Percentiles rank a stretch among this genome's conserved stretches.
These are phyloP conservation scores for Geopyxis carbonaria DNA, from an alignment of 495 filamentous ascomycete species.

Conservation along the genomic window DNA sequence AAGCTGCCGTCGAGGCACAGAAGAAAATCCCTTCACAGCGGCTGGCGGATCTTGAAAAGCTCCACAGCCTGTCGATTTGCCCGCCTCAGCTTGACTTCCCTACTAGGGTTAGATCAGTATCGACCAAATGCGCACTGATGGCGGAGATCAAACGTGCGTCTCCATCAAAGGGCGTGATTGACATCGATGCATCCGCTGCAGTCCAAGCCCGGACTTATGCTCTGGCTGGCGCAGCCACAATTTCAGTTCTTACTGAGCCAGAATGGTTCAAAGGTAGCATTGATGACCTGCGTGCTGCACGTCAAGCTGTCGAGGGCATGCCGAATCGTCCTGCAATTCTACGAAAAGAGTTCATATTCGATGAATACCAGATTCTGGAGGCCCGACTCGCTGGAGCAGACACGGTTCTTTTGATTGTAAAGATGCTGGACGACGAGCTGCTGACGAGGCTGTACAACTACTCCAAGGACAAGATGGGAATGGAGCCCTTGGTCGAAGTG, in stretches of 20 bases:
- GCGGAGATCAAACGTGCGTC: slow-evolving; percentile 96
- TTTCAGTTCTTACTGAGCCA: slow-evolving; percentile 92
- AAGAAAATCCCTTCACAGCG: slow-evolving; percentile 73
- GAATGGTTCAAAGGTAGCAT: slow-evolving; percentile 98
- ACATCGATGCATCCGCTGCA: slow-evolving; percentile 69
- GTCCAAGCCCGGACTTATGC: slow-evolving; percentile 85
- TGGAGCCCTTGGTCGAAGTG: slow-evolving; percentile 96
- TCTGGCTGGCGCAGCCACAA: slow-evolving; percentile 82
- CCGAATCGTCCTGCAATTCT: slow-evolving; percentile 80
- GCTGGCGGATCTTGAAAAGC: slow-evolving; percentile 68
- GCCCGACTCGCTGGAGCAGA: slow-evolving; percentile 86
- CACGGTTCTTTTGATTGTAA: slow-evolving; percentile 90
- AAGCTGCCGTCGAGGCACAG: slow-evolving; percentile 58
- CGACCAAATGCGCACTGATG: slow-evolving; percentile 43
- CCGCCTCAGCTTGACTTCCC: slow-evolving; percentile 76
- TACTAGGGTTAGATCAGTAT: slow-evolving; percentile 56
- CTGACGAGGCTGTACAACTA: slow-evolving; percentile 70
- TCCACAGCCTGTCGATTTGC: slow-evolving; percentile 64
- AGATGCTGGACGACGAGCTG: slow-evolving; percentile 74
- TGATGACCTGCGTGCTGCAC: slow-evolving; percentile 77
- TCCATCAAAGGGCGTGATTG: slow-evolving; percentile 89
- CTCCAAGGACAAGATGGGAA: slow-evolving; percentile 73
- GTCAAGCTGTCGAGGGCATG: slow-evolving; percentile 74
- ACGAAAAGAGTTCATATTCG: slow-evolving; percentile 94
- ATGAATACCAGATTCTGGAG: slow-evolving; percentile 95